Percentiles rank a stretch among this genome's conserved stretches.
phyloP scores from a whole-genome alignment of 179 eudicot genomes.

The Patellifolia procumbens region DNA sequence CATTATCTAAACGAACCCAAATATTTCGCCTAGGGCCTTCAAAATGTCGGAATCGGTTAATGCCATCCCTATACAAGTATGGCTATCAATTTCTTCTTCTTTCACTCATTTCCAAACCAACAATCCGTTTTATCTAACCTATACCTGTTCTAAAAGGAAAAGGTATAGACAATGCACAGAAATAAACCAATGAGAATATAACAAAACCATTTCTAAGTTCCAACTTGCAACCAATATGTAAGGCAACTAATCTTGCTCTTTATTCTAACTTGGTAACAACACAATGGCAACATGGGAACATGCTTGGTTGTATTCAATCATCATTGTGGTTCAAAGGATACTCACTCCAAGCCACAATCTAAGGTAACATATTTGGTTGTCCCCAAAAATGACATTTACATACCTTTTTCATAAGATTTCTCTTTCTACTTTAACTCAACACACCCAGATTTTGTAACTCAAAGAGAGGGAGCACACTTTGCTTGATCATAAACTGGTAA shows the following conservation, averaged over 20 bases:
- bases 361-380: neutral
- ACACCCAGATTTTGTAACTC: neutral
- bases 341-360: neutral
- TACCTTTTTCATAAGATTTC: neutral
- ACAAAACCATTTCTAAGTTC: neutral
- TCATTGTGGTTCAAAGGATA: neutral
- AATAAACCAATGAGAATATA: neutral
- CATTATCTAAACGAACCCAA: too few species aligned
- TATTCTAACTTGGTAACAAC: neutral
- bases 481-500: neutral
- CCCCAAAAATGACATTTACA: neutral
- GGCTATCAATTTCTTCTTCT: too few species aligned
- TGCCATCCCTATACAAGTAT: too few species aligned
- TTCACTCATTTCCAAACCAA: neutral
- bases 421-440: neutral
- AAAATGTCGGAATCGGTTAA: too few species aligned
- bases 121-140: neutral
- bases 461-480: neutral
- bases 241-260: neutral
- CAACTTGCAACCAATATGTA: neutral
- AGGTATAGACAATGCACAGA: neutral
- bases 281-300: neutral
- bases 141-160: neutral
- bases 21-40: too few species aligned
- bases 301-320: neutral